Percentiles rank a stretch among this genome's conserved stretches.
Conservation (phyloP, 2,329 filamentous ascomycete genomes). For the Chrysoporthe cubensis region DNA sequence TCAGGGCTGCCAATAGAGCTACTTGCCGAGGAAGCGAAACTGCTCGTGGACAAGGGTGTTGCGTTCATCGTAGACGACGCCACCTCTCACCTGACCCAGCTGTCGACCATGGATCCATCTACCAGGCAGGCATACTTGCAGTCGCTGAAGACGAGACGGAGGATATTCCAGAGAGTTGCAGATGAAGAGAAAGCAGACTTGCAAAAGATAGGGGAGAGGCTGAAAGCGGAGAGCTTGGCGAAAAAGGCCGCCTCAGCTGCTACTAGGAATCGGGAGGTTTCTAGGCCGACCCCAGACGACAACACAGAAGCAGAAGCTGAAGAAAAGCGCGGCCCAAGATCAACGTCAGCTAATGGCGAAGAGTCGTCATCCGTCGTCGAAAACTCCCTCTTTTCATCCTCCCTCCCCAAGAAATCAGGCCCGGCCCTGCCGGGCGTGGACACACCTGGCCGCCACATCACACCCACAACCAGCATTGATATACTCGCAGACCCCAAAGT, state of each 20-base stretch:
- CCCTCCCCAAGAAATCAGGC: background rate
- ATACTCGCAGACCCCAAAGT: constrained; percentile 34
- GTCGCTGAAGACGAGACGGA: constrained; percentile 53
- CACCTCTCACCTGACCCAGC: constrained; percentile 67
- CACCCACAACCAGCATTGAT: constrained; percentile 44
- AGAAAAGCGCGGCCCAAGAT: constrained; percentile 1
- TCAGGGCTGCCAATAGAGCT: constrained; percentile 86
- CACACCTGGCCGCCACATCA: constrained; percentile 45
- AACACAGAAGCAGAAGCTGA: background rate
- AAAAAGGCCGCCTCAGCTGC: constrained; percentile 2
- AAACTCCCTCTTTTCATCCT: constrained; percentile 14
- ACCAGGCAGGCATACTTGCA: constrained; percentile 67
- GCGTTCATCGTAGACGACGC: constrained; percentile 83
- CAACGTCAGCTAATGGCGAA: background rate
- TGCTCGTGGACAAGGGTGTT: constrained; percentile 76
- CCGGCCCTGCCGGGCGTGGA: constrained; percentile 25
- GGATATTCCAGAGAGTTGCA: constrained; percentile 45
- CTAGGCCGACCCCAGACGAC: background rate
- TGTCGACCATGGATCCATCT: constrained; percentile 61
- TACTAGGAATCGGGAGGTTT: background rate
- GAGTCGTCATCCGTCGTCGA: constrained; percentile 2
- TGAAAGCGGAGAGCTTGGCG: constrained; percentile 24
- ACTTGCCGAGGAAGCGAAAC: constrained; percentile 84
- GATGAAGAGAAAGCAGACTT: constrained; percentile 43
- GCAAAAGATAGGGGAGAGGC: constrained; percentile 34